Base-by-base conservation (phyloP, 768 basidiomycete species). In the Paxillus rubicundulus region DNA sequence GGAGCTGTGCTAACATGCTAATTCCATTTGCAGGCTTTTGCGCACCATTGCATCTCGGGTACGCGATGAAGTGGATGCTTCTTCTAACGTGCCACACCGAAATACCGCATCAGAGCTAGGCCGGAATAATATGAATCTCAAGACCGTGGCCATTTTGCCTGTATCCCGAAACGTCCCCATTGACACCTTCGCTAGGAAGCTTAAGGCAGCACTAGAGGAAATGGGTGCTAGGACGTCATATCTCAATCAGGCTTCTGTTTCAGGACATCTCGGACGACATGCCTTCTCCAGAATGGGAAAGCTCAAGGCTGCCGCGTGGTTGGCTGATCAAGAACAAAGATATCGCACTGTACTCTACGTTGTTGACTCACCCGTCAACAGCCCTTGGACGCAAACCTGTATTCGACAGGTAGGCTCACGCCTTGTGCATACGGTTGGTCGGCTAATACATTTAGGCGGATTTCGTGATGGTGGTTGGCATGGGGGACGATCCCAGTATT, bases 301-400 rank as follows among this genome's bases (percentile, higher is more conserved):
- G 70, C 80, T 99, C 38, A 99, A 98, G 75, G 89, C 91, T 32
- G 84, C 87, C 0, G 82, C 55, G 7, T 98, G 97, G 97, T 75
- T 99, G 7, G 92, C 96, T 14, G 95, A 98, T 69, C 87, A 89
- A 66, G 94, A 98, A 67, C 92, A 98, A 72, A 82, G 90, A 63
- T 97, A 88, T 64, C 81, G 92, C 27, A 97, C 85, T 3, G 95
- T 98, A 1, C 79, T 99, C 14, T 98, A 98, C 65, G 92, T 99
- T 30, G 96, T 91, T 7, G 95, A 99, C 70, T 93, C 96, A 0
- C 86, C 95, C 0, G 93, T 96, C 33, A 90, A 84, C 51, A 95
- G 92, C 53, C 89, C 92, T 17, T 99, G 97, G 97, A 98, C 96
- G 28, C 89, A 98, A 70, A 98, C 94, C 1, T 98, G 95, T 67